Conservation (phyloP, 306 rosid species). For the Vigna mungo region DNA sequence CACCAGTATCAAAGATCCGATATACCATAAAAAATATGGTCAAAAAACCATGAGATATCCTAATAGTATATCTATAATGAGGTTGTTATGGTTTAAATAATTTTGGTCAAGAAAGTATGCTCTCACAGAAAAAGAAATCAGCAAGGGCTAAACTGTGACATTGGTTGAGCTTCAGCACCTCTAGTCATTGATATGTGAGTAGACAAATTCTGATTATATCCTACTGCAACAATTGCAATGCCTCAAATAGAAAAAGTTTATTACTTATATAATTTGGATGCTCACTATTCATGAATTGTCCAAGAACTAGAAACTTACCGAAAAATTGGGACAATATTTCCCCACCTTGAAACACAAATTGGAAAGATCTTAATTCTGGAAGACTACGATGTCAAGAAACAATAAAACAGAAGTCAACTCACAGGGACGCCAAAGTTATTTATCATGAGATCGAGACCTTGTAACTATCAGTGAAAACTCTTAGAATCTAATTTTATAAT, state of each 20-base stretch:
- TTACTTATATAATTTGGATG: slow-evolving; percentile 7
- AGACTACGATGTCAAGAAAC: slow-evolving; percentile 21
- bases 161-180: slow-evolving; percentile 5
- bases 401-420: slow-evolving; percentile 4
- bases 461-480: slow-evolving; percentile 5
- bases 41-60: slow-evolving; percentile 19
- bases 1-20: neutral
- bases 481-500: slow-evolving; percentile 14
- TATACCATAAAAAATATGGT: slow-evolving; percentile 5
- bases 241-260: neutral
- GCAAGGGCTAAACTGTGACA: slow-evolving; percentile 9
- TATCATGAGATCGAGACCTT: slow-evolving; percentile 6
- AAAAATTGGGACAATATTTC: neutral
- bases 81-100: neutral
- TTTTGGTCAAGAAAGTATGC: neutral
- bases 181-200: neutral
- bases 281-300: slow-evolving; percentile 5
- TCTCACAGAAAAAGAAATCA: slow-evolving; percentile 14
- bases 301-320: neutral
- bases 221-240: slow-evolving; percentile 3
- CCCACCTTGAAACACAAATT: neutral
- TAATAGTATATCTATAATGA: slow-evolving; percentile 2
- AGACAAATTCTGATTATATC: slow-evolving; percentile 19
- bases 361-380: slow-evolving; percentile 5
- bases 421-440: slow-evolving; percentile 9